Percentiles rank a stretch among this genome's conserved stretches.
phyloP scores from a whole-genome alignment of 2,329 filamentous ascomycete genomes.

The Trichoderma harzianum region DNA sequence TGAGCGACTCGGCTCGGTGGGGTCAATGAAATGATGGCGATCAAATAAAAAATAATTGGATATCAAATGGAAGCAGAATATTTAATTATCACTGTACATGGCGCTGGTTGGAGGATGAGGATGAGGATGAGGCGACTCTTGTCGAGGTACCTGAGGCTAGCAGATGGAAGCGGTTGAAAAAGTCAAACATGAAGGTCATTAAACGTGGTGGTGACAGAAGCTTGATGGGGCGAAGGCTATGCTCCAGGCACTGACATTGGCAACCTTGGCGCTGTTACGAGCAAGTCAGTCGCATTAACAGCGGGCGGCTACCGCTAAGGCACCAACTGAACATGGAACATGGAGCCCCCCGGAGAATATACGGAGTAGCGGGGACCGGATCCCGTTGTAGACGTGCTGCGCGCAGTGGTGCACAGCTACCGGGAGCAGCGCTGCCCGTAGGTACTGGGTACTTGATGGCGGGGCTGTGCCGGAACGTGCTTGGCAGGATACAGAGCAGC shows the following conservation, averaged over 20 bases:
- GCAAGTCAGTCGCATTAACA: not conserved
- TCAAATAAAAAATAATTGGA: not conserved
- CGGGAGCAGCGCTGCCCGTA: not conserved
- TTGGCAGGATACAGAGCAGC: not conserved
- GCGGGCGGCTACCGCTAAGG: not conserved
- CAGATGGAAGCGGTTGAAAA: not conserved
- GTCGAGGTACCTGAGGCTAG: not conserved
- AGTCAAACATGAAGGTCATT: not conserved
- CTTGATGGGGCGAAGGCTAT: not conserved
- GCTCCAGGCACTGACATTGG: not conserved
- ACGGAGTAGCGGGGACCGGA: not conserved
- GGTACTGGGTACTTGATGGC: slow-evolving; percentile 10
- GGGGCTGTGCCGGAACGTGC: not conserved
- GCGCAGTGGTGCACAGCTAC: not conserved
- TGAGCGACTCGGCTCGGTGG: slow-evolving; percentile 19
- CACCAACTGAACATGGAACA: not conserved
- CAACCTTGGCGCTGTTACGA: not conserved
- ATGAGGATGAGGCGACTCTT: not conserved
- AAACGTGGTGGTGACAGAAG: not conserved
- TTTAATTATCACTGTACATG: not conserved
- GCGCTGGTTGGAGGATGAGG: not conserved
- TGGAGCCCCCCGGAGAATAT: slow-evolving; percentile 11
- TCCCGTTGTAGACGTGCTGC: not conserved
- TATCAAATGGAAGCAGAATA: not conserved
- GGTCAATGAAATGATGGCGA: not conserved